These are phyloP conservation scores for Sugiyamaella boreocaroliniensis DNA, from an alignment of 805 yeast genomes.

Conservation along the genomic window DNA sequence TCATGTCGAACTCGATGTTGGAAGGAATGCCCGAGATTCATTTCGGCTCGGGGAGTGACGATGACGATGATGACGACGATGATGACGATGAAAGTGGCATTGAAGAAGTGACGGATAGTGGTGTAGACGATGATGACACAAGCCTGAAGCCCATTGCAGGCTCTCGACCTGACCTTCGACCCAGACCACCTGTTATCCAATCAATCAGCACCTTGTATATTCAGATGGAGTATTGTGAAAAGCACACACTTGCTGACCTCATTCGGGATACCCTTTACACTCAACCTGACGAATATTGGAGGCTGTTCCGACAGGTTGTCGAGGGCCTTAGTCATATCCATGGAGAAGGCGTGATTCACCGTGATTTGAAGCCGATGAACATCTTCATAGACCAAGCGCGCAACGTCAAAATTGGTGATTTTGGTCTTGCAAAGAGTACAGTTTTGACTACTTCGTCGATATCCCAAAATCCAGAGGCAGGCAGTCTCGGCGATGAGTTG, in stretches of 20 bases:
- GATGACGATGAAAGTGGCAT: conserved; percentile 4
- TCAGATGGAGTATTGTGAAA: conserved; percentile 98
- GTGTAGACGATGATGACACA: not conserved
- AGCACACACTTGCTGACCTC: conserved; percentile 77
- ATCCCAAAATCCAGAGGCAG: conserved; percentile 1
- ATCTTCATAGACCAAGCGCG: conserved; percentile 87
- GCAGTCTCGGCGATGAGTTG: conserved; percentile 50
- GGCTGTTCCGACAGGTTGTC: conserved; percentile 75
- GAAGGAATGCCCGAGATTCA: conserved; percentile 21
- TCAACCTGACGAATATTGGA: conserved; percentile 79
- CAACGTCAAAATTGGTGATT: conserved; percentile 92
- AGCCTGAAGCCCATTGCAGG: too few relatives aligned
- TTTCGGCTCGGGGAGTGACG: conserved; percentile 17
- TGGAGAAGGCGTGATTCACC: conserved; percentile 86
- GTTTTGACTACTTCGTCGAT: conserved; percentile 14
- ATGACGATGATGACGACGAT: conserved; percentile 10
- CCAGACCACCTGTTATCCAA: conserved; percentile 5
- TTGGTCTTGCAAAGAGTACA: conserved; percentile 84
- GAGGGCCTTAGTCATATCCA: conserved; percentile 91
- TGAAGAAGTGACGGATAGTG: conserved; percentile 5
- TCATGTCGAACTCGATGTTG: conserved; percentile 22
- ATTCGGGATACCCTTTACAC: conserved; percentile 68
- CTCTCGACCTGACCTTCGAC: not conserved
- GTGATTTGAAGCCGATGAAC: conserved; percentile 93
- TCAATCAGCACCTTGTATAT: conserved; percentile 70